Base-by-base conservation (phyloP, 2,329 filamentous ascomycete species). In the Zymoseptoria crescenta region DNA sequence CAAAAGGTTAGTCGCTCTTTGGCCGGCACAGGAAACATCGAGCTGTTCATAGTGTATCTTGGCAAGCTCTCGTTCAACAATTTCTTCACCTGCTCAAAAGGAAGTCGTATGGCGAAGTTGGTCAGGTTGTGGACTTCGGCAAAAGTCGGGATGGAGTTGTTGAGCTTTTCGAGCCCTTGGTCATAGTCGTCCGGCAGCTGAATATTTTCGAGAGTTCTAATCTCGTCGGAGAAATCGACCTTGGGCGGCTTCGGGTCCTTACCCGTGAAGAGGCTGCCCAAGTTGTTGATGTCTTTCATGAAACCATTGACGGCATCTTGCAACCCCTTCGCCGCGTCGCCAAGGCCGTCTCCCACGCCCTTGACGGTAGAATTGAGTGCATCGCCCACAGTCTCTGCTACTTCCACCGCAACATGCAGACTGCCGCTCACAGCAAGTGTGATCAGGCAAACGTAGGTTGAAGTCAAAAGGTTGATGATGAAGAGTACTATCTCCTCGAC, bases 401-500 rank as follows among this genome's bases (percentile, higher is more conserved):
- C 76, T 56, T 80, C 76, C 55, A 88, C 76, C 16, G 83, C 89
- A 51, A 86, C 85, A 55, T 90, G 85, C 55, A 96, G 78, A 68
- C 86, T 89, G 62, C 91, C 91, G 63, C 88, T 84, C 58, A 96
- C 82, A 53, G 91, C 86, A 63, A 96, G 83, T 29, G 89, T 89
- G 70, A 95, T 89, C 56, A 99, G 82, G 70, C 94, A 99, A 65
- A 91, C 81, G 70, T 96, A 96, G 16, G 91, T 96, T 55, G 87
- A 87, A 51, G 90, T 92, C 75, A 96, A 82, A 76, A 96, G 87
- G 73, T 95, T 90, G 77, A 99, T 91, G 72, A 91, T 84, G 75
- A 96, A 99, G 64, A 96, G 80, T 63, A 96, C 86, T 56, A 97
- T 87, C 71, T 88, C 86, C 75, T 96, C 87, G 10, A 97, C 86